Base-by-base conservation (phyloP, 169 alveolate genomes). In the Plasmodium falciparum region DNA sequence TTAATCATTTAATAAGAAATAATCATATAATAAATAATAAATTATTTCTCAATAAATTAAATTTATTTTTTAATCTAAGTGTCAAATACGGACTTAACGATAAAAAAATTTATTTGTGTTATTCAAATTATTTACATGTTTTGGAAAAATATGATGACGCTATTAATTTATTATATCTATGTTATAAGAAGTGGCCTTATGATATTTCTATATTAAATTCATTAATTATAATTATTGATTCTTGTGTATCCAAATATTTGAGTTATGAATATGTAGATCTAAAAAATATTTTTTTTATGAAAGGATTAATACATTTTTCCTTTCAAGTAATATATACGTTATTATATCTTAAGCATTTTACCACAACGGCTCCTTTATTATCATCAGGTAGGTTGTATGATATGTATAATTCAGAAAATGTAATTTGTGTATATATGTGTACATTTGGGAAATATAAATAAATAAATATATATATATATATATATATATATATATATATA, bases 191-290 rank as follows among this genome's bases (percentile, higher is more conserved):
- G 39, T 86, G 92, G 92, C 72, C 88, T 2, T 47, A 86, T 43
- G 88, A 86, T 52, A n/a, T 86, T 2, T 43, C 59, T 15, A 61
- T 86, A 26, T 29, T 86, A 74, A 86, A 72, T 49, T 54, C 76
- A 3, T 65, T 86, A 3, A 86, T 86, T 26, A 86, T 86, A 2
- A 71, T 86, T 22, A 86, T 86, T 20, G 92, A 86, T 86, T 70
- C 92, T 1, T 86, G 65, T 61, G 92, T 70, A 39, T 86, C 92
- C 13, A 70, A 86, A 39, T 86, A 72, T 54, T 73, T 86, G 26
- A 86, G 88, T 39, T 86, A 12, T 13, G 88, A 86, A 45, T 86
- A 86, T 65, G 92, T 86, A 9, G 88, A 72, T 15, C 45, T 86
- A 33, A 86, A 61, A 20, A 54, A 86, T 45, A 71, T 86, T 62